Evolutionary conservation across 108 stramenopile species (phyloP).

Genomic region (Pseudonitzschia pungens): DNA sequence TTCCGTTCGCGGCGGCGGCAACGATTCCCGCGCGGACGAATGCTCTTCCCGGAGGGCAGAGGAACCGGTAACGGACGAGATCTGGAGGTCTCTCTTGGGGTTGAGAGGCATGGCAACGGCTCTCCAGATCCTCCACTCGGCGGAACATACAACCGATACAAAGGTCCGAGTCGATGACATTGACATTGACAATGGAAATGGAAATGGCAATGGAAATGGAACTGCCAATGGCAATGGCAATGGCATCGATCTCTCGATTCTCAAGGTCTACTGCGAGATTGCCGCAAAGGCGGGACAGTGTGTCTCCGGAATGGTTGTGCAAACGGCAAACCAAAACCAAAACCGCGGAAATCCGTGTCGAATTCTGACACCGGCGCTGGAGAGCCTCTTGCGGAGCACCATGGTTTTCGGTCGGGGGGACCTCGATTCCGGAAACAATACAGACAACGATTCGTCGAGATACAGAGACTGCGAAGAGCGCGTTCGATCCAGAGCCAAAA

Average conservation of each 20-base stretch:
- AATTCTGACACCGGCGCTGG: background rate
- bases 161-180: too few relatives aligned
- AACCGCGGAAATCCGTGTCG: background rate
- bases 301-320: background rate
- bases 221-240: too few relatives aligned
- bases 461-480: background rate
- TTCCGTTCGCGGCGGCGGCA: background rate
- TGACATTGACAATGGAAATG: too few relatives aligned
- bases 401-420: background rate
- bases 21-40: background rate
- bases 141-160: background rate
- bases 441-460: background rate
- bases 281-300: conserved; percentile 14
- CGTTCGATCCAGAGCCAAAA: background rate
- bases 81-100: conserved; percentile 9
- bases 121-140: background rate
- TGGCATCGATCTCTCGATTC: background rate
- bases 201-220: too few relatives aligned
- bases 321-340: background rate
- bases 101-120: conserved; percentile 10
- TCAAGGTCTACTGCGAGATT: conserved; percentile 14
- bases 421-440: background rate
- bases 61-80: background rate
- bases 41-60: background rate
- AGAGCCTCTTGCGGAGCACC: conserved; percentile 10